These are phyloP conservation scores for Pholiota microspora DNA, from an alignment of 768 basidiomycete species.

Conservation along the genomic window DNA sequence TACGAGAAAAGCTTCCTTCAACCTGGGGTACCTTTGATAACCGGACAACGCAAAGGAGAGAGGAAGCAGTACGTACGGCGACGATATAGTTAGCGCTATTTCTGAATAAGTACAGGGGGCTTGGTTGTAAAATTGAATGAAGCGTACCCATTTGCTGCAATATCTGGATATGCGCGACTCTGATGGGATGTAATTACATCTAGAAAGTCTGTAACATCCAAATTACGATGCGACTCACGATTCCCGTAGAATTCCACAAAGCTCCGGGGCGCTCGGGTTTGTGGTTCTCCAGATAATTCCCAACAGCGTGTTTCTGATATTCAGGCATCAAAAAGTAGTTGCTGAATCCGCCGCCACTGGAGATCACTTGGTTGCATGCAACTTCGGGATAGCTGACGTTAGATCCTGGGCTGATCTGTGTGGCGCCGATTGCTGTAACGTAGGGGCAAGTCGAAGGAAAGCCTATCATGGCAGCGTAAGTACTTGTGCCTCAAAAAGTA, in stretches of 20 bases:
- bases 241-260: conserved; percentile 32
- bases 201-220: background rate
- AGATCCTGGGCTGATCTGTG: conserved; percentile 33
- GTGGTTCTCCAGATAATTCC: conserved; percentile 30
- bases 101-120: background rate
- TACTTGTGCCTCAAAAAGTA: background rate
- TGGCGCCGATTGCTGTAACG: conserved; percentile 47
- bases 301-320: conserved; percentile 39
- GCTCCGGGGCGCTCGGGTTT: conserved; percentile 18
- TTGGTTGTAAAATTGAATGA: background rate
- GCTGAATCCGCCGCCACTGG: conserved; percentile 38
- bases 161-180: conserved; percentile 49
- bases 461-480: conserved; percentile 3
- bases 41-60: too few relatives aligned
- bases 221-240: conserved; percentile 19
- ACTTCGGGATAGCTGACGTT: conserved; percentile 30
- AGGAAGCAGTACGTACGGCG: conserved; percentile 24
- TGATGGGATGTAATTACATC: background rate
- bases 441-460: conserved; percentile 44
- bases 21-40: conserved; percentile 23
- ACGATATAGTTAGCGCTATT: conserved; percentile 42
- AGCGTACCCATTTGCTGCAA: conserved; percentile 39
- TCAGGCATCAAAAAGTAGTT: conserved; percentile 37
- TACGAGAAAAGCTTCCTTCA: conserved; percentile 33
- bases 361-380: conserved; percentile 36